Base-by-base conservation (phyloP, 306 rosid species). In the Casuarina cunninghamiana region DNA sequence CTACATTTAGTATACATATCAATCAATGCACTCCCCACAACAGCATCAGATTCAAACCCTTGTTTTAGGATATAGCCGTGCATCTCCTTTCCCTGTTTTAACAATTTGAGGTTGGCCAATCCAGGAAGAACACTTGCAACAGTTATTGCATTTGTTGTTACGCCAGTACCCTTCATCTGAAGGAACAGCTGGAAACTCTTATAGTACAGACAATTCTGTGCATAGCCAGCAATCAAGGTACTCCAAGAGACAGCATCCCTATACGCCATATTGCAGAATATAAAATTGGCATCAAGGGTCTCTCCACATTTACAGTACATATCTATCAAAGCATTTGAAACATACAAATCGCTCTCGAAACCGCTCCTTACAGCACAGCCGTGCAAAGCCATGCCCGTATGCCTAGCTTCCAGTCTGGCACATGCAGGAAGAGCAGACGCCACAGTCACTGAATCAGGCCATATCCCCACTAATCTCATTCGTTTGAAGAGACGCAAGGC, bases 1-100 rank as follows among this genome's bases (percentile, higher is more conserved):
- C 82, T 83, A 76, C 87, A 86, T 79, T 81, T 84, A 69, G 81
- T 75, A 60, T 84, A 86, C 86, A 84, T 86, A 70, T 86, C 87
- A 62, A 86, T 69, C 67, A 86, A 66, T 0, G 87, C 82, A 9
- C 86, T 76, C 68, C 76, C 84, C 41, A 86, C 72, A 49, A 84
- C 80, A 61, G 74, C 84, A 76, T 84, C 87, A 2, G 76, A 76
- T 55, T 69, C 15, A 6, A 81, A 71, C 42, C 77, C 90, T 44
- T 54, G 68, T 76, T 78, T 81, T 71, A 84, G 78, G 57, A 84
- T 82, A 73, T 79, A 81, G 46, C 5, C 65, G 69, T 84, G 90
- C 80, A 86, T 62, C 79, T 79, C 82, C 77, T 76, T 83, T 75
- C 90, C 87, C 8, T 43, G 80, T 73, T 81, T 86, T 75, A 86